These are phyloP conservation scores for Litchi chinensis DNA, from an alignment of 345 rosid genomes.

Conservation along the genomic window DNA sequence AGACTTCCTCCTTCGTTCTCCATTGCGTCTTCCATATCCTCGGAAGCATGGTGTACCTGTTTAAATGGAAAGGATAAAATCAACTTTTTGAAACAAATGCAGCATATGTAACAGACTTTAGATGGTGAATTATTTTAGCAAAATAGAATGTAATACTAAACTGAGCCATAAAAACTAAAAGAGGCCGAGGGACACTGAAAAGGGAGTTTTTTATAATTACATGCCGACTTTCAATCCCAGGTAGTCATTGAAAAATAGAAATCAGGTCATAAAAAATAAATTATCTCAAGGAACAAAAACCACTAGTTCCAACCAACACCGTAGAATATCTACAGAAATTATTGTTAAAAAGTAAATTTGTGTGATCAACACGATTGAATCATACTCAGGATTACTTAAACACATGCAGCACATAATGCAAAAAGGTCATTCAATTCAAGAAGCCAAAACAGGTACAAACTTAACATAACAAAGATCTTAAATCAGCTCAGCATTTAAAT, in stretches of 20 bases:
- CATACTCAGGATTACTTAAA: no score
- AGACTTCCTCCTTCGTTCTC: slow-evolving; percentile 56
- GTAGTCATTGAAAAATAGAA: no score
- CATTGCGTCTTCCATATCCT: slow-evolving; percentile 51
- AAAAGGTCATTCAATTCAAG: background rate
- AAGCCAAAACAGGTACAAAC: background rate
- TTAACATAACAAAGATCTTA: background rate
- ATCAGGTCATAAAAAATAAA: background rate
- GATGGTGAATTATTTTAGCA: no score
- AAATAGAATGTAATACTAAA: background rate
- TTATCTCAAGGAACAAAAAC: no score
- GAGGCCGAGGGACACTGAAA: background rate
- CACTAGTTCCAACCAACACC: background rate
- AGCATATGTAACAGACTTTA: background rate
- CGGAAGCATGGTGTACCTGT: slow-evolving; percentile 49
- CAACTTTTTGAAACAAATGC: background rate
- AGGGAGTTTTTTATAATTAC: background rate
- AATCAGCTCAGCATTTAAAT: background rate
- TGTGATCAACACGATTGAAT: no score
- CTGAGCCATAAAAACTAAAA: no score
- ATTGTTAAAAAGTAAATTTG: no score
- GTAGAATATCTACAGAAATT: no score
- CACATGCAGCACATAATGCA: background rate
- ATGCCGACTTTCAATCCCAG: background rate
- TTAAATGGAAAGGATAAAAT: background rate